Percentiles rank a stretch among this genome's conserved stretches.
phyloP scores from a whole-genome alignment of 2,329 filamentous ascomycete genomes.

The Thermoascus crustaceus region DNA sequence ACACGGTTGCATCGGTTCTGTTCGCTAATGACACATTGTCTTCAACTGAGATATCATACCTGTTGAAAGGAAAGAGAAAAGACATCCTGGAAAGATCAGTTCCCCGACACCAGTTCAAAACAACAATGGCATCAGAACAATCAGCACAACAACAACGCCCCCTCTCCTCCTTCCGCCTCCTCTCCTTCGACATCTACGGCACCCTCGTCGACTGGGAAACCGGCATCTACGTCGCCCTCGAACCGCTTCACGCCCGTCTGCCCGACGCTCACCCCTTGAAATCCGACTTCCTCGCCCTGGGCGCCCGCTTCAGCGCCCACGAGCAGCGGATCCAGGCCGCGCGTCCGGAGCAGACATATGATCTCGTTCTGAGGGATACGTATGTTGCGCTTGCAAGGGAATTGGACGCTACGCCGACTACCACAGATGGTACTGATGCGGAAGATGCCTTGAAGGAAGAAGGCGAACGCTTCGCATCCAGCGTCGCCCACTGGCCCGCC shows the following conservation, averaged over 20 bases:
- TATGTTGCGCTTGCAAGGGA: constrained; percentile 28
- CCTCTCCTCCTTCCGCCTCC: constrained; percentile 38
- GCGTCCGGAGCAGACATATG: constrained; percentile 53
- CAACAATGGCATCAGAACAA: too few species aligned
- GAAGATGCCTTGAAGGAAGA: constrained; percentile 22
- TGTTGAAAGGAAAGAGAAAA: too few species aligned
- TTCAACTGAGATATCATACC: too few species aligned
- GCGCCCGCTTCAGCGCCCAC: constrained; percentile 39
- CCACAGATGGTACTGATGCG: not conserved
- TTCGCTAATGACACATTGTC: too few species aligned
- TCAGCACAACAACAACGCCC: too few species aligned
- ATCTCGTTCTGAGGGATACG: constrained; percentile 47
- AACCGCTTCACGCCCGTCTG: constrained; percentile 35
- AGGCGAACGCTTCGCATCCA: constrained; percentile 40
- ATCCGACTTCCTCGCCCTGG: constrained; percentile 33
- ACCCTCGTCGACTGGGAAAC: constrained; percentile 71
- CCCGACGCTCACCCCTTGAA: constrained; percentile 29
- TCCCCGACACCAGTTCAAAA: too few species aligned
- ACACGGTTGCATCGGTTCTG: too few species aligned
- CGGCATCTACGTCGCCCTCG: constrained; percentile 52
- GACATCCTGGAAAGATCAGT: too few species aligned
- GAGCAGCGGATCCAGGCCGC: constrained; percentile 43
- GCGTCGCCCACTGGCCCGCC: constrained; percentile 45
- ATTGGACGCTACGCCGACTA: constrained; percentile 15
- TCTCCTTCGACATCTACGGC: constrained; percentile 73